Percentiles rank a stretch among this genome's conserved stretches.
phyloP scores from a whole-genome alignment of 257 asterid genomes.

The Datura wrightii region DNA sequence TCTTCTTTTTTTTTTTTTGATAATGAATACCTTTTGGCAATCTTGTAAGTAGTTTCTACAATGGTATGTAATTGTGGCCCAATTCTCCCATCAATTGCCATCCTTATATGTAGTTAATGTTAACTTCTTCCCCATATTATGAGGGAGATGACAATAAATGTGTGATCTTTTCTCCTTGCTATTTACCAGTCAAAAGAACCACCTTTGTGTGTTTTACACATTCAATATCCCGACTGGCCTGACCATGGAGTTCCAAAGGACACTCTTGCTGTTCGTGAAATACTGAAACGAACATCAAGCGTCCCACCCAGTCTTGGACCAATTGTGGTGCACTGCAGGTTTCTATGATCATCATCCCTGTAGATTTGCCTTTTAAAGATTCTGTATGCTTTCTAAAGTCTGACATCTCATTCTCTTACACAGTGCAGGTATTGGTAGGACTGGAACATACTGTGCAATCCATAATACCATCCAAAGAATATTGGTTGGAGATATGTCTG shows the following conservation, averaged over 20 bases:
- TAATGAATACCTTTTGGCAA: neutral
- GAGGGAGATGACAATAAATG: constrained; percentile 9
- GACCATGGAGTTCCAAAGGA: constrained; percentile 95
- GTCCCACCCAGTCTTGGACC: constrained; percentile 84
- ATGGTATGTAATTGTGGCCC: neutral
- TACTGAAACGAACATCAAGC: constrained; percentile 61
- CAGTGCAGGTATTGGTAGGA: constrained; percentile 99
- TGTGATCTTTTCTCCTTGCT: constrained; percentile 24
- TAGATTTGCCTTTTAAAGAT: neutral
- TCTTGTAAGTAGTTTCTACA: neutral
- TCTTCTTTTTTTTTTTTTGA: no score
- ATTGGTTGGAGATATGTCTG: constrained; percentile 79
- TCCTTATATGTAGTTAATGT: neutral
- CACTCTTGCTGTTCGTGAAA: constrained; percentile 84
- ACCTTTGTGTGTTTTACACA: constrained; percentile 78
- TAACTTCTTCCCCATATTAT: neutral
- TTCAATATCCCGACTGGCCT: constrained; percentile 99
- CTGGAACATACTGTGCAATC: constrained; percentile 87
- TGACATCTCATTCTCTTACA: constrained; percentile 35
- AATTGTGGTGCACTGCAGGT: constrained; percentile 99
- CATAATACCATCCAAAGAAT: constrained; percentile 85
- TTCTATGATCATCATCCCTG: neutral
- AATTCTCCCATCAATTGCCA: constrained; percentile 18
- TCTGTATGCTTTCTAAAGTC: constrained; percentile 3
- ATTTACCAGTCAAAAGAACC: constrained; percentile 80